Conservation (phyloP, 129 eudicot species). For the Rutidosis leptorrhynchoides region DNA sequence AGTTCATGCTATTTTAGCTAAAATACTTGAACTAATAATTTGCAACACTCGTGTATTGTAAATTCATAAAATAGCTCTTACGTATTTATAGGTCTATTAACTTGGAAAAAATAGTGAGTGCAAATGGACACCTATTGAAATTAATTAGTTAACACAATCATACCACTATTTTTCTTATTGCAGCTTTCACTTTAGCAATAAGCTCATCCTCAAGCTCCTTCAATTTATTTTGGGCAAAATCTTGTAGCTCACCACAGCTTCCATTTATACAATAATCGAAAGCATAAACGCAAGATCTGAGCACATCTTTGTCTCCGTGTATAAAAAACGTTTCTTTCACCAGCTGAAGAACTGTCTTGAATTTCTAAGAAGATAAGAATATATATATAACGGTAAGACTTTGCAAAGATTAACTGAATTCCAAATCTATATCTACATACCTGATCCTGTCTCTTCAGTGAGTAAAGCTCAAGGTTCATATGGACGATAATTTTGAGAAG, state of each 20-base stretch:
- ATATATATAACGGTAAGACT: constrained; percentile 4
- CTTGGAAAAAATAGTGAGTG: too few species aligned
- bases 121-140: too few species aligned
- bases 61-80: background rate
- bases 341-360: constrained; percentile 65
- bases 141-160: constrained; percentile 13
- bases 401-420: background rate
- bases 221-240: constrained; percentile 64
- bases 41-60: constrained; percentile 1
- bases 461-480: constrained; percentile 91
- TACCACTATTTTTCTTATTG: constrained; percentile 84
- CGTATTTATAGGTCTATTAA: too few species aligned
- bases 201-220: constrained; percentile 90
- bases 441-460: constrained; percentile 94
- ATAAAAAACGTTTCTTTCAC: constrained; percentile 79
- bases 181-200: constrained; percentile 62
- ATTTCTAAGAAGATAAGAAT: constrained; percentile 44
- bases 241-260: constrained; percentile 88
- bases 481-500: constrained; percentile 63
- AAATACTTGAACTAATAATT: background rate
- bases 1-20: constrained; percentile 25
- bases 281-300: constrained; percentile 87
- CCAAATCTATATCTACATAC: constrained; percentile 32
- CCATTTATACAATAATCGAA: constrained; percentile 63
- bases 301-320: constrained; percentile 92